Conservation (phyloP, 805 yeast genomes). For the Clavispora asparagi region DNA sequence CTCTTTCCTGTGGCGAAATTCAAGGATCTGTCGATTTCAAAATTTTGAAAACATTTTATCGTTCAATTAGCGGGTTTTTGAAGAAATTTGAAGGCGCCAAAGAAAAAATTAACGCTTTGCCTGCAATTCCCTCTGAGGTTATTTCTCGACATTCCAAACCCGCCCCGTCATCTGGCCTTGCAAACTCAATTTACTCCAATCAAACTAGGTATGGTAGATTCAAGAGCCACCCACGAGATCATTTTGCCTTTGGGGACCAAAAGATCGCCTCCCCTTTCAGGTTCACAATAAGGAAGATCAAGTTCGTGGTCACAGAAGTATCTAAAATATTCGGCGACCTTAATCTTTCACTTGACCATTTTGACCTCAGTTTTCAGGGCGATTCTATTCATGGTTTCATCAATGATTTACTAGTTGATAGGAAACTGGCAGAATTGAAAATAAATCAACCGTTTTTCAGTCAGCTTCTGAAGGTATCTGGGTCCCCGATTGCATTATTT, state of each 20-base stretch:
- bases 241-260: conserved; percentile 5
- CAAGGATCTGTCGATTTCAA: conserved; percentile 6
- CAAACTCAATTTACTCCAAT: conserved; percentile 5
- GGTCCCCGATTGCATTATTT: conserved; percentile 22
- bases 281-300: conserved; percentile 14
- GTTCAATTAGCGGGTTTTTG: background rate
- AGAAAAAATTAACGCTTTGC: background rate
- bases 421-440: conserved; percentile 1
- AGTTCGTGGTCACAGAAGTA: conserved; percentile 14
- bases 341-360: conserved; percentile 6
- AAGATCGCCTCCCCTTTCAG: conserved; percentile 32
- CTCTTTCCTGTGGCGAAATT: conserved; percentile 13
- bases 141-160: background rate
- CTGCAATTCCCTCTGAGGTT: background rate
- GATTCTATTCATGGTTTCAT: conserved; percentile 22
- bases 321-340: conserved; percentile 24
- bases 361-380: conserved; percentile 13
- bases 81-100: background rate
- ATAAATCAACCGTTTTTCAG: conserved; percentile 15
- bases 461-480: conserved; percentile 15
- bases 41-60: background rate
- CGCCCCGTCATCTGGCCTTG: background rate
- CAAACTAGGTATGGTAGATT: conserved; percentile 8
- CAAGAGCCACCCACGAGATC: conserved; percentile 1
- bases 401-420: conserved; percentile 12